These are phyloP conservation scores for Angomonas ambiguus DNA, from an alignment of 208 protist genomes.

Conservation along the genomic window DNA sequence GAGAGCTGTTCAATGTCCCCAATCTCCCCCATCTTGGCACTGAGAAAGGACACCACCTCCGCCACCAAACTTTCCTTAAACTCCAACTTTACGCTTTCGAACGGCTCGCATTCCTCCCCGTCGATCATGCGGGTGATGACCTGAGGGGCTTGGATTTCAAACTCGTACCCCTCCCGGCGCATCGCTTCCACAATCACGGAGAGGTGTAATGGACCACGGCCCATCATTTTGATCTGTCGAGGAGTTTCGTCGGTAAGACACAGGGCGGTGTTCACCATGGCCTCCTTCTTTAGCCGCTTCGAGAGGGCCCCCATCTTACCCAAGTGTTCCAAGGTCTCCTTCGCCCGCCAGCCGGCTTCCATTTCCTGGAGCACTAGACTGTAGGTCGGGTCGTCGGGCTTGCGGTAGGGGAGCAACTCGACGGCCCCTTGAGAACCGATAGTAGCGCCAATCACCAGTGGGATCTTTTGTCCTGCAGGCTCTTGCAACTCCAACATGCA, in stretches of 20 bases:
- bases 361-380: conserved; percentile 89
- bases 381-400: conserved; percentile 95
- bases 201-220: conserved; percentile 96
- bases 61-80: conserved; percentile 70
- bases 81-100: conserved; percentile 74
- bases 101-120: conserved; percentile 81
- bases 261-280: conserved; percentile 93
- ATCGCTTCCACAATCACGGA: conserved; percentile 97
- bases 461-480: conserved; percentile 81
- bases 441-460: conserved; percentile 86
- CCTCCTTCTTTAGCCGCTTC: conserved; percentile 85
- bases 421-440: conserved; percentile 69
- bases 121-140: conserved; percentile 86
- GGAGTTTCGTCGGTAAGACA: conserved; percentile 48
- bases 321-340: conserved; percentile 82
- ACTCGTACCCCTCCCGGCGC: conserved; percentile 96
- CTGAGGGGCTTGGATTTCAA: conserved; percentile 92
- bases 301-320: conserved; percentile 56
- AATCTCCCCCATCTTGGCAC: conserved; percentile 84
- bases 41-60: conserved; percentile 82
- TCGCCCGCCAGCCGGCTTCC: conserved; percentile 86
- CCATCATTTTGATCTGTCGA: conserved; percentile 80
- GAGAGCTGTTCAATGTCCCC: conserved; percentile 82
- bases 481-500: conserved; percentile 80
- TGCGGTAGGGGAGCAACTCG: conserved; percentile 75